Evolutionary conservation across 2,329 filamentous ascomycete species (phyloP), one percentile per base, ranked within the genome.

Genomic region (Endoconidiophora laricicola): DNA sequence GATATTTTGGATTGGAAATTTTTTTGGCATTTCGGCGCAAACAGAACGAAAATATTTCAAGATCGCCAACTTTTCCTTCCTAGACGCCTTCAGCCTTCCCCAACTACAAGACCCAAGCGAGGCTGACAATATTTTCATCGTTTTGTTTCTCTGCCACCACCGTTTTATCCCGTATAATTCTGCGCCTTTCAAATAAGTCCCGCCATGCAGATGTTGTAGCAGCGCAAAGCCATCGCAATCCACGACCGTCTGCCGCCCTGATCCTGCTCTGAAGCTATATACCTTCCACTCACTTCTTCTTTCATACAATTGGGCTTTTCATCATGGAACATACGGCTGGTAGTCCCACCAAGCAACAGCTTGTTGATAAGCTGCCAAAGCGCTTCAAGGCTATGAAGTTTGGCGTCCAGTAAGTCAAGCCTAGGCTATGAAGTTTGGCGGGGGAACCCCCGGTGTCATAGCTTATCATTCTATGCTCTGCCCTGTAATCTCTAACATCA

Each of bases 361-460:
- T 95, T 63, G 76, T 86, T 49, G 87, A 95, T 66, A 80, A 81
- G 62, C 74, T 86, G 51, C 90, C 90, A 33, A 94, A 94, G 70
- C 83, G 86, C 60, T 93, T 95, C 70, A 87, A 83, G 63, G 83
- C 87, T 61, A 76, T 96, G 63, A 88, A 94, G 62, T 96, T 96
- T 65, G 90, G 90, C 60, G 85, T 96, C 55, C 78, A 94, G 80
- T 88, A 69, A 58, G 75, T 60, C n/a, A 44, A 18, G 16, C 38
- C 23, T 12, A 20, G 14, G 33, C 33, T 23, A 20, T 46, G 29
- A 29, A 29, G 36, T 29, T 29, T 33, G 29, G 29, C 9, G 29
- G 29, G 29, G 29, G 29, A 33, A 33, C 3, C 29, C 3, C 29
- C 29, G 12, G 9, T 12, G 29, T 33, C 29, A 33, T 33, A 33